Conservation (phyloP, 129 eudicot species). For the Centrapalus pauciflorus region DNA sequence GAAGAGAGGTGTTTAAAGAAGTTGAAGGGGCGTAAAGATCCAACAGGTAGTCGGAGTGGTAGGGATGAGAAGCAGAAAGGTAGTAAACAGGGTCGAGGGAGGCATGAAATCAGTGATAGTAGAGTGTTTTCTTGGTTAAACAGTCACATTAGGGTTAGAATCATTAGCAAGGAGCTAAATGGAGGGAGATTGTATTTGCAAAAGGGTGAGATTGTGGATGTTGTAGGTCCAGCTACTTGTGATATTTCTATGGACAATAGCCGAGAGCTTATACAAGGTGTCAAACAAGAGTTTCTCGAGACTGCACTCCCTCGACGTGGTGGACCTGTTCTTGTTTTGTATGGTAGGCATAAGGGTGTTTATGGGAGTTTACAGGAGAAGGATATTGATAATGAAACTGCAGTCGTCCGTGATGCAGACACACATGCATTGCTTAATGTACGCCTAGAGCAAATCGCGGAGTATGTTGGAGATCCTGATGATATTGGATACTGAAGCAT, state of each 20-base stretch:
- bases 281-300: conserved; percentile 68
- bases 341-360: conserved; percentile 81
- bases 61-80: conserved; percentile 21
- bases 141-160: conserved; percentile 74
- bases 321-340: conserved; percentile 72
- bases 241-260: conserved; percentile 72
- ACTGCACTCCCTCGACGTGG: conserved; percentile 81
- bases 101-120: conserved; percentile 22
- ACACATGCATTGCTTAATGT: conserved; percentile 57
- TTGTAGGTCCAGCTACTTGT: conserved; percentile 77
- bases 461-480: conserved; percentile 80
- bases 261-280: conserved; percentile 74
- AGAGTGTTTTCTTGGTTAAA: conserved; percentile 50
- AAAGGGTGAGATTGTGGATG: conserved; percentile 87
- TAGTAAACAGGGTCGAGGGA: conserved; percentile 32
- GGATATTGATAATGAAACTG: conserved; percentile 71
- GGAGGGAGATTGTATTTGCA: conserved; percentile 70
- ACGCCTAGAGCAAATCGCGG: conserved; percentile 81
- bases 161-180: conserved; percentile 62
- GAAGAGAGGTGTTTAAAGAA: conserved; percentile 44
- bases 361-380: conserved; percentile 65
- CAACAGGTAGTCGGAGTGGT: conserved; percentile 9
- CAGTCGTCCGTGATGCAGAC: conserved; percentile 83
- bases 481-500: conserved; percentile 60
- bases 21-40: neutral